phyloP scores from a whole-genome alignment of 108 stramenopile species.

The Stephanodiscus minutulus region DNA sequence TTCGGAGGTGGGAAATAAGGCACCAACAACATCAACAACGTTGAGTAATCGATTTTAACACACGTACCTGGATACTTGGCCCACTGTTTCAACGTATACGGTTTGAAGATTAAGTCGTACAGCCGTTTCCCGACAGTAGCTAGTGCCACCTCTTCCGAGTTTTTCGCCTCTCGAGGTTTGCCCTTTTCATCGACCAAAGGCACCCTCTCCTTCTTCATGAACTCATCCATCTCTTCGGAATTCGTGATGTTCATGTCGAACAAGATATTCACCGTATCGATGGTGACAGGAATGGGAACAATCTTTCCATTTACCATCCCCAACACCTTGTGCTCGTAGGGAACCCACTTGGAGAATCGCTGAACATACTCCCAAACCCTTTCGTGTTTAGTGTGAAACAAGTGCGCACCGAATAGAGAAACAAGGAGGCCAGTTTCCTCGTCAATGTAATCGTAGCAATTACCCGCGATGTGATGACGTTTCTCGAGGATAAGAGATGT shows the following conservation, averaged over 20 bases:
- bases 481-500: constrained; percentile 70
- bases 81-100: constrained; percentile 88
- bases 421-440: constrained; percentile 64
- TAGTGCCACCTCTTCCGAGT: constrained; percentile 82
- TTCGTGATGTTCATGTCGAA: constrained; percentile 64
- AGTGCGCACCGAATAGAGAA: constrained; percentile 66
- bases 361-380: constrained; percentile 79
- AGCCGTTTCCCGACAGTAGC: constrained; percentile 65
- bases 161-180: constrained; percentile 30
- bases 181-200: constrained; percentile 25
- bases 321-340: constrained; percentile 74
- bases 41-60: neutral
- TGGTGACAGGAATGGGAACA: constrained; percentile 85
- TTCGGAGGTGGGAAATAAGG: neutral
- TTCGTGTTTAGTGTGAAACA: constrained; percentile 73
- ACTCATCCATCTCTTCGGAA: constrained; percentile 74
- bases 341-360: constrained; percentile 65
- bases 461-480: constrained; percentile 80
- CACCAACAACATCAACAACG: neutral
- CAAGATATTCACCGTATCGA: constrained; percentile 81
- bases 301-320: constrained; percentile 64
- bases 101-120: constrained; percentile 74
- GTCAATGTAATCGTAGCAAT: constrained; percentile 84
- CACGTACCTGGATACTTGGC: constrained; percentile 52
- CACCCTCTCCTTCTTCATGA: constrained; percentile 66